A percentile compares a stretch with the other conserved stretches of the same genome.
phyloP scores from a whole-genome alignment of 1,139 yeast genomes.

The Ogataea hybrid region DNA sequence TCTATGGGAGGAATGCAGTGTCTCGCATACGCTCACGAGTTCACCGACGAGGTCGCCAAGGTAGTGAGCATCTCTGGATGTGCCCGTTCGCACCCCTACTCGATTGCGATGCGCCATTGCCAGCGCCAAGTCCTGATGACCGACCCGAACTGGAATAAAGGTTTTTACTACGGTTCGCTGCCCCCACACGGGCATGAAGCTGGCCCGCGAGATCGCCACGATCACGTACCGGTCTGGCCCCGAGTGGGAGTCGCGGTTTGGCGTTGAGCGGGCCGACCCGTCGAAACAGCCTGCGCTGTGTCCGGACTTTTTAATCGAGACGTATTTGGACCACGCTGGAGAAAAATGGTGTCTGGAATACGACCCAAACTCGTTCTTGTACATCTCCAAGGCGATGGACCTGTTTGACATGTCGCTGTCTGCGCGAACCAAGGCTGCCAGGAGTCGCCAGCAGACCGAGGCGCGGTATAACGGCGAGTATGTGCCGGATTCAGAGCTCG shows the following conservation, averaged over 20 bases:
- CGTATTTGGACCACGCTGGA: conserved; percentile 91
- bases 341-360: conserved; percentile 89
- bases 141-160: conserved; percentile 93
- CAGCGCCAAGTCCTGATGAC: conserved; percentile 94
- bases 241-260: conserved; percentile 93
- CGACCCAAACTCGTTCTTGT: conserved; percentile 86
- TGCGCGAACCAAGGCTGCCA: conserved; percentile 44
- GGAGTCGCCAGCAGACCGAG: conserved; percentile 41
- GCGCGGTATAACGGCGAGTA: conserved; percentile 29
- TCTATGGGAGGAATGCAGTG: conserved; percentile 99
- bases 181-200: conserved; percentile 92
- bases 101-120: conserved; percentile 89
- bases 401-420: conserved; percentile 72
- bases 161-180: conserved; percentile 67
- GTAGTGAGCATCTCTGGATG: conserved; percentile 84
- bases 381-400: conserved; percentile 93
- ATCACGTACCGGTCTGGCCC: conserved; percentile 95
- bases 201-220: conserved; percentile 91
- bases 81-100: conserved; percentile 91
- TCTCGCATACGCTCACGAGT: conserved; percentile 81
- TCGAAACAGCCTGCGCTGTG: conserved; percentile 79
- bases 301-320: conserved; percentile 89
- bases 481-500: conserved; percentile 26
- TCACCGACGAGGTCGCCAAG: conserved; percentile 70
- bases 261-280: conserved; percentile 84